These are phyloP conservation scores for Myxozyma kluyveri DNA, from an alignment of 805 yeast species.

Conservation along the genomic window DNA sequence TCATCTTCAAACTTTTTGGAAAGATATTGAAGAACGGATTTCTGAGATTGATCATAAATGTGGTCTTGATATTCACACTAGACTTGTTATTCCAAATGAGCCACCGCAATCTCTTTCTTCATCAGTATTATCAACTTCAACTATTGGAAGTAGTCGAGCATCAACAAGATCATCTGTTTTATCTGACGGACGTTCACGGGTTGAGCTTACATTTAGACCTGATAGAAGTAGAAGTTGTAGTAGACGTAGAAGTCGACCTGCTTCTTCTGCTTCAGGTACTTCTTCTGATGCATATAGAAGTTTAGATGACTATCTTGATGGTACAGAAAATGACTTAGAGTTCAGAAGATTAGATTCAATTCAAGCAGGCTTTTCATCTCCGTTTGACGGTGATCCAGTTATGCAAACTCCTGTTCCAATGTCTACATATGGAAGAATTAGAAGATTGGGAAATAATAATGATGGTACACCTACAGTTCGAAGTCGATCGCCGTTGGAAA, in stretches of 20 bases:
- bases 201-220: neutral
- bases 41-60: constrained; percentile 12
- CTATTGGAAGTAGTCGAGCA: constrained; percentile 5
- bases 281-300: constrained; percentile 4
- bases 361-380: constrained; percentile 11
- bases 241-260: constrained; percentile 18
- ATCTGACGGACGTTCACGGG: too few species aligned
- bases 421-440: too few species aligned
- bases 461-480: too few species aligned
- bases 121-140: neutral
- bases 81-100: neutral
- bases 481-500: too few species aligned
- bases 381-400: constrained; percentile 17
- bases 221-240: constrained; percentile 12
- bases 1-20: constrained; percentile 18
- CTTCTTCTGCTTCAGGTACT: constrained; percentile 11
- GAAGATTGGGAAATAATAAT: too few species aligned
- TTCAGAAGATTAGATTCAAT: too few species aligned
- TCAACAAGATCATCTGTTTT: too few species aligned
- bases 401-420: constrained; percentile 11
- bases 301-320: neutral
- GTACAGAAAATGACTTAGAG: too few species aligned
- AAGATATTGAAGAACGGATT: constrained; percentile 15
- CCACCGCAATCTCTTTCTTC: neutral
- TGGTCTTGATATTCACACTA: constrained; percentile 10